Percentiles rank a stretch among this genome's conserved stretches.
phyloP scores from a whole-genome alignment of 2,329 filamentous ascomycete species.

The Nemania serpens region DNA sequence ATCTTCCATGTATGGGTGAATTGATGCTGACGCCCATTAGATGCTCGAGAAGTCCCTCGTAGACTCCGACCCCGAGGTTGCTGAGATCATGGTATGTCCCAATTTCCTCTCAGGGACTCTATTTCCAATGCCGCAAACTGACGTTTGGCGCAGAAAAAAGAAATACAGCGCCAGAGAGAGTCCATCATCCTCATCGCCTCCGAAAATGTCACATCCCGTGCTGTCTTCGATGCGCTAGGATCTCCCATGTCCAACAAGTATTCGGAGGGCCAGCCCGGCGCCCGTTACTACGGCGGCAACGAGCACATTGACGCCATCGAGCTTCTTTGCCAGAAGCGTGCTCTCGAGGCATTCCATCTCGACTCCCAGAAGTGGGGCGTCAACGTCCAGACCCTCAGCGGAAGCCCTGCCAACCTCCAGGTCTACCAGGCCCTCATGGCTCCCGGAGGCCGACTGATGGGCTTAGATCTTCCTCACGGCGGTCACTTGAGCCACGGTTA shows the following conservation, averaged over 20 bases:
- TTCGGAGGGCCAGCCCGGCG: conserved; percentile 97
- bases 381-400: conserved; percentile 93
- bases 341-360: conserved; percentile 87
- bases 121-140: not conserved
- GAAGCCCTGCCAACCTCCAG: conserved; percentile 95
- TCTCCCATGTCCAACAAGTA: conserved; percentile 99
- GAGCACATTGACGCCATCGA: conserved; percentile 98
- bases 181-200: conserved; percentile 98
- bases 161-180: conserved; percentile 96
- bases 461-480: conserved; percentile 90
- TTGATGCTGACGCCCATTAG: conserved; percentile 54
- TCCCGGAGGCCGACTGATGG: conserved; percentile 95
- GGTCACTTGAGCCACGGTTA: conserved; percentile 97
- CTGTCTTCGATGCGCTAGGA: conserved; percentile 96
- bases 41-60: conserved; percentile 95
- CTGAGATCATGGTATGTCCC: conserved; percentile 85
- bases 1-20: conserved; percentile 3
- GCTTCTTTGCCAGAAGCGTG: conserved; percentile 90
- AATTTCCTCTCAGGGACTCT: not conserved
- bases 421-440: conserved; percentile 98
- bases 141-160: conserved; percentile 68
- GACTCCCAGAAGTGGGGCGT: conserved; percentile 94
- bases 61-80: conserved; percentile 91
- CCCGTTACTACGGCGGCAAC: conserved; percentile 98
- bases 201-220: conserved; percentile 98